Evolutionary conservation across 768 basidiomycete species (phyloP).

Genomic region (Strobilomyces dryophilus): DNA sequence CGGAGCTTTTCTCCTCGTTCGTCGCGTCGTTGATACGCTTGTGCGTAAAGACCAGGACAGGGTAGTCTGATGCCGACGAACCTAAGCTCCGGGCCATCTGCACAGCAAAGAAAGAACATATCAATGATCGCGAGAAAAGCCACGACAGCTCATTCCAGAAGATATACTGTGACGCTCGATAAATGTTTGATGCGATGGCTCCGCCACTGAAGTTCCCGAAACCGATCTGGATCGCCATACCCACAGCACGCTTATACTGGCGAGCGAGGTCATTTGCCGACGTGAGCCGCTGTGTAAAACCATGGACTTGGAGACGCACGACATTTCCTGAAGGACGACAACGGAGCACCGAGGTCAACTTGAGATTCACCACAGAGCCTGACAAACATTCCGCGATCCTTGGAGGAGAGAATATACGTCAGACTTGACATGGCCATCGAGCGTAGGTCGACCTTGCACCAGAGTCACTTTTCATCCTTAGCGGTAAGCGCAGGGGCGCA

Average conservation of each 20-base stretch:
- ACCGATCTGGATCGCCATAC: constrained; percentile 53
- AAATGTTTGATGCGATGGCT: constrained; percentile 62
- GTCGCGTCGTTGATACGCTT: constrained; percentile 45
- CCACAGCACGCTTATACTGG: constrained; percentile 66
- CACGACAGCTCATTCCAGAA: constrained; percentile 50
- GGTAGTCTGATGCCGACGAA: constrained; percentile 62
- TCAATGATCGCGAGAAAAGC: neutral
- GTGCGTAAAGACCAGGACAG: constrained; percentile 47
- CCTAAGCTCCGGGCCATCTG: no score
- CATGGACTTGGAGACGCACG: constrained; percentile 25
- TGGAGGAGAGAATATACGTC: constrained; percentile 60
- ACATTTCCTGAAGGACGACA: constrained; percentile 45
- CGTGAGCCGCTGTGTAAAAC: neutral
- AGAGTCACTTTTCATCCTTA: no score
- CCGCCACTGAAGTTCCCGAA: constrained; percentile 57
- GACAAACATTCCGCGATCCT: constrained; percentile 50
- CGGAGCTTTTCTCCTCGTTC: constrained; percentile 18
- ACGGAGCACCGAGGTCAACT: neutral
- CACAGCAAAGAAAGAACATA: no score
- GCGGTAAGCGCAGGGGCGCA: no score
- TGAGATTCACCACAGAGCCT: neutral
- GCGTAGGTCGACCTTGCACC: constrained; percentile 54
- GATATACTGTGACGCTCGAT: constrained; percentile 55
- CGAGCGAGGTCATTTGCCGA: constrained; percentile 44
- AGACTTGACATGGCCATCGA: constrained; percentile 55